A percentile compares a stretch with the other conserved stretches of the same genome.
Evolutionary conservation across 2,329 filamentous ascomycete genomes (phyloP).

Genomic region (Elsinoe ampelina): DNA sequence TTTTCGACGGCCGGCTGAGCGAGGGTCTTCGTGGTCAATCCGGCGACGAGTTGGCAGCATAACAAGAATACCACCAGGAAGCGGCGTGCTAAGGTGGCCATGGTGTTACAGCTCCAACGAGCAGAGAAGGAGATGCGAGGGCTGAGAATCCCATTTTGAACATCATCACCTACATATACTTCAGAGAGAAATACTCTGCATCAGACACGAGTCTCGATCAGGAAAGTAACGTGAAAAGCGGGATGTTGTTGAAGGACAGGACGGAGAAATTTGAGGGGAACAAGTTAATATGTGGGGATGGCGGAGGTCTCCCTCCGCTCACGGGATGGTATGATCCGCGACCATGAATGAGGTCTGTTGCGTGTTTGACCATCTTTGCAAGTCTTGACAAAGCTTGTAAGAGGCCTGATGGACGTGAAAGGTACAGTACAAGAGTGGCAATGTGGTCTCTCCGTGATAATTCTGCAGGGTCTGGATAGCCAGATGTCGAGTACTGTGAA

Average conservation of each 20-base stretch:
- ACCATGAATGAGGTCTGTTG: not conserved
- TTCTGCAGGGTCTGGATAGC: too few relatives aligned
- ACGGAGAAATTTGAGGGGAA: not conserved
- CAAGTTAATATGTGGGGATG: not conserved
- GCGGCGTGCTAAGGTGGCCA: not conserved
- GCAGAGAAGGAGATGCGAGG: not conserved
- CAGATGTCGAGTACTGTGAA: too few relatives aligned
- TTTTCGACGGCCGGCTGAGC: not conserved
- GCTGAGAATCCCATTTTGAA: not conserved
- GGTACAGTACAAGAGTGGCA: too few relatives aligned
- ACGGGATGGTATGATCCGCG: not conserved
- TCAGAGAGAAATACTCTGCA: not conserved
- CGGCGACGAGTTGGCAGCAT: not conserved
- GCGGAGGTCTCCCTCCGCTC: not conserved
- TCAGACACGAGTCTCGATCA: not conserved
- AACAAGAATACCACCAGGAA: not conserved
- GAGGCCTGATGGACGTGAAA: too few relatives aligned
- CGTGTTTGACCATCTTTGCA: not conserved
- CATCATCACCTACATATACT: not conserved
- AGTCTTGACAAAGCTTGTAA: not conserved
- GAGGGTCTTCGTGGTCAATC: not conserved
- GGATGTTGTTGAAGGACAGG: not conserved
- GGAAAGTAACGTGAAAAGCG: not conserved
- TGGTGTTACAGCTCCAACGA: not conserved
- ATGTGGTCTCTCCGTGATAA: too few relatives aligned